Evolutionary conservation across 2,329 filamentous ascomycete species (phyloP), one percentile per base, ranked within the genome.

Genomic region (Phyllosticta paracitricarpa): DNA sequence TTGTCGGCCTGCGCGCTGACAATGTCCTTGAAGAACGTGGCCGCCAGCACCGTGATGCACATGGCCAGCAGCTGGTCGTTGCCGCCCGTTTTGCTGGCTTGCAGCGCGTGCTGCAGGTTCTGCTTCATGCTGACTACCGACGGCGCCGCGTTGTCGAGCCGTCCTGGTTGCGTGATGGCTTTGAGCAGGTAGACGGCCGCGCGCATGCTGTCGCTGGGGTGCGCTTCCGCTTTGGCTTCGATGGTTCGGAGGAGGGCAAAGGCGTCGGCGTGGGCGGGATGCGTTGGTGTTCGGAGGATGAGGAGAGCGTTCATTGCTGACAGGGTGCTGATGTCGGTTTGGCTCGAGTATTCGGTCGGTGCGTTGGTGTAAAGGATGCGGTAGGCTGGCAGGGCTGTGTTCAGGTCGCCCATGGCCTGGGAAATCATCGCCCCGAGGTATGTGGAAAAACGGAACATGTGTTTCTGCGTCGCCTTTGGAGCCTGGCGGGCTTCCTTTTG

Each of bases 21-120:
- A 14, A 92, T 87, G 63, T 88, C 88, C 54, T 87, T 86, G 73
- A 92, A 97, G 68, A 96, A 88, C 58, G 86, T 84, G 69, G 83
- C 85, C 58, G 89, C 88, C 88, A 97, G 95, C 65, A 94, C 86
- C 66, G 86, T 91, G 63, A 97, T 83, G 5, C 88, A 86, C 65
- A 97, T 88, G 56, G 87, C 87, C n/a, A 91, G 82, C 59, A 92
- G 87, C 65, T 95, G 89, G 30, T 84, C 84, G 71, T 96, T 96
- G 60, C 81, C 80, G 8, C 88, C 85, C 7, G 79, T 78, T 65
- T 87, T 87, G 12, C 89, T 87, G 2, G 85, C 84, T 51, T 82
- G 81, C 52, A 96, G 81, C 2, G 91, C 88, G 51, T 81, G 80
- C 63, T 89, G 85, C 59, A 97, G 86, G 68, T 88, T 85, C 51